Base-by-base conservation (phyloP, 2,329 filamentous ascomycete genomes). In the Pseudogymnoascus sp. region DNA sequence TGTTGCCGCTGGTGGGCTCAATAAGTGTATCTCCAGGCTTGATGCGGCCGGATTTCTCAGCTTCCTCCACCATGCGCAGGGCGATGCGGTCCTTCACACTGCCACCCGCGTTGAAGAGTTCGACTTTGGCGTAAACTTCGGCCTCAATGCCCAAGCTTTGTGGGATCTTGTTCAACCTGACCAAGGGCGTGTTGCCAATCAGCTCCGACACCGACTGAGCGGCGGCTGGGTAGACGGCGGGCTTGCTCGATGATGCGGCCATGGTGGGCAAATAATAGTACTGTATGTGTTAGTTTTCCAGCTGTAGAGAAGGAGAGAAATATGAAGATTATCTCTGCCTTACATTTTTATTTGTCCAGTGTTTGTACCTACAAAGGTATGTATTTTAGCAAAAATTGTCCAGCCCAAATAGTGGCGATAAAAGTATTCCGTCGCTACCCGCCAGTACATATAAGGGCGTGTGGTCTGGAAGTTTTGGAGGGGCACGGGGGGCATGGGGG, bases 21-120 rank as follows among this genome's bases (percentile, higher is more conserved):
- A 99, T 99, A 71, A 99, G 79, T 60, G 92, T 97, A 77, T 97
- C 92, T 62, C 93, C 94, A 29, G 94, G 94, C 82, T 94, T 97
- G 77, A 99, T 97, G 67, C 93, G 87, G 52, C 94, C 94, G 60
- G 84, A 87, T 72, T 85, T 86, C 81, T 99, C 94, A 12, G 94
- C 94, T 74, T 93, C 89, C 77, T 97, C 92, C 65, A 99, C 89
- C 94, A 99, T 99, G 72, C 94, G 89, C 73, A 97, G 79, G 21
- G 94, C 94, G 73, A 99, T 99, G 64, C 92, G 84, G 77, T 97
- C 92, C 77, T 97, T 97, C 72, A 96, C 89, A 72, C 89, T 94
- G 67, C 92, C 92, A 63, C 92, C 92, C 10, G 92, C 91, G 77
- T 95, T 96, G 82, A 96, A 96, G 64, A 92, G 86, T 77, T 97